These are phyloP conservation scores for Crithidia fasciculata DNA, from an alignment of 208 protist genomes.

Conservation along the genomic window DNA sequence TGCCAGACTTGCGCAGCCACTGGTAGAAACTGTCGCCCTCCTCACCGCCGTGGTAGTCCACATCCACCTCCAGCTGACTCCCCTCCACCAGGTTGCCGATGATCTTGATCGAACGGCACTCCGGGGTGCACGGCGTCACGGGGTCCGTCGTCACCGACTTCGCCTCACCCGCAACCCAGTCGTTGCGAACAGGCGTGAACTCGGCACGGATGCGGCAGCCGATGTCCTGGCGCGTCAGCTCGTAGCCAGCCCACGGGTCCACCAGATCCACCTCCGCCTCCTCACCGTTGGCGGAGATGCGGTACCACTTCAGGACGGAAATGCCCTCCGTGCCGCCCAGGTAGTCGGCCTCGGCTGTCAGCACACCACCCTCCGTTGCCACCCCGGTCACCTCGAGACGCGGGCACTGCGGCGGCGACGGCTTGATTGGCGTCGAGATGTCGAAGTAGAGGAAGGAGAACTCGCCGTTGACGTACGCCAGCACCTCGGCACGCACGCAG, in stretches of 20 bases:
- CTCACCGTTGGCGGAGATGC: conserved; percentile 70
- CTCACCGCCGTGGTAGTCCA: conserved; percentile 84
- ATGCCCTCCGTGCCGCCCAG: conserved; percentile 87
- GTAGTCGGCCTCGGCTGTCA: conserved; percentile 87
- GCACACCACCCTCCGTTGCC: conserved; percentile 73
- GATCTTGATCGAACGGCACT: conserved; percentile 92
- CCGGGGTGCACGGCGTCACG: conserved; percentile 69
- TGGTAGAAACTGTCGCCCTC: conserved; percentile 91
- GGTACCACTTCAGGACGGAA: conserved; percentile 87
- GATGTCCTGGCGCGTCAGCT: conserved; percentile 78
- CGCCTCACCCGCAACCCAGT: conserved; percentile 89
- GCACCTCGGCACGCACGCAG: conserved; percentile 89
- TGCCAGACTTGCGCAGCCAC: conserved; percentile 84
- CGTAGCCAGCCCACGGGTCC: conserved; percentile 88
- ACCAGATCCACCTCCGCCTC: conserved; percentile 68
- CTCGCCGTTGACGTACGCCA: conserved; percentile 88
- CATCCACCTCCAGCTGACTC: conserved; percentile 83
- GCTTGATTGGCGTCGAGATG: conserved; percentile 84
- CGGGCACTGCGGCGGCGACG: conserved; percentile 79
- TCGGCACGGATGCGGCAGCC: conserved; percentile 86
- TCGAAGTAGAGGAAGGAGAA: conserved; percentile 93
- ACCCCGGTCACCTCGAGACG: conserved; percentile 84
- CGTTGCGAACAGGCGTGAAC: conserved; percentile 89
- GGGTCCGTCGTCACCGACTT: conserved; percentile 68
- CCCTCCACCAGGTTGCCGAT: conserved; percentile 87